Evolutionary conservation across 2,329 filamentous ascomycete genomes (phyloP), one percentile per base, ranked within the genome.

Genomic region (Harringtonia lauricola): DNA sequence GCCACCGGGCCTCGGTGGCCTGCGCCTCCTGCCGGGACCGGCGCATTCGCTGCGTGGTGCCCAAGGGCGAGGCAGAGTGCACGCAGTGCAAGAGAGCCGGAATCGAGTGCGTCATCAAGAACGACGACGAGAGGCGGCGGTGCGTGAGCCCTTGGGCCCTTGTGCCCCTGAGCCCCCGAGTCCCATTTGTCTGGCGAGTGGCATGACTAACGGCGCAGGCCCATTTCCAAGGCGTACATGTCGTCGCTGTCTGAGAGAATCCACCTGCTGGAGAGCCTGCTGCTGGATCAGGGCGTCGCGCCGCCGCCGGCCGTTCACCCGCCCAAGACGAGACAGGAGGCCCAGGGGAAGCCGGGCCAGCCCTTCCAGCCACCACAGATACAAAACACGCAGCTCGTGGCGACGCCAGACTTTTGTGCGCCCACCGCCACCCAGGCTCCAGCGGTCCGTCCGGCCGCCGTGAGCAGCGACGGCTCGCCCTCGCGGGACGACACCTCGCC

Each of bases 181-280:
- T n/a, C n/a, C n/a, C n/a, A n/a, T n/a, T n/a, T n/a, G n/a, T n/a
- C n/a, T n/a, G n/a, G n/a, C n/a, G n/a, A n/a, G n/a, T n/a, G n/a
- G n/a, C n/a, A n/a, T 26, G 22, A 26, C 34, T 15, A 3, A 28
- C 26, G n/a, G 19, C 29, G 15, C 33, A 75, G 72, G 31, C 72
- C 72, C 8, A 74, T 76, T 29, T 76, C 71, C 18, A 70, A 74
- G 54, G 72, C 72, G 42, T 76, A 76, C 55, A 74, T 74, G 65
- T 70, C 67, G 34, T 75, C 71, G 2, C 59, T 76, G 12, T 71
- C 71, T n/a, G 69, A 71, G 21, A 64, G 72, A 5, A 72, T 76
- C 36, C 59, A 64, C 8, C 50, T 76, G 47, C 61, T 76, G 1
- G 72, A 76, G 57, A 57, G 57, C 15, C 64, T 76, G 65, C 63